Evolutionary conservation across 805 yeast species (phyloP).

Genomic region (Metschnikowia gelsemii): DNA sequence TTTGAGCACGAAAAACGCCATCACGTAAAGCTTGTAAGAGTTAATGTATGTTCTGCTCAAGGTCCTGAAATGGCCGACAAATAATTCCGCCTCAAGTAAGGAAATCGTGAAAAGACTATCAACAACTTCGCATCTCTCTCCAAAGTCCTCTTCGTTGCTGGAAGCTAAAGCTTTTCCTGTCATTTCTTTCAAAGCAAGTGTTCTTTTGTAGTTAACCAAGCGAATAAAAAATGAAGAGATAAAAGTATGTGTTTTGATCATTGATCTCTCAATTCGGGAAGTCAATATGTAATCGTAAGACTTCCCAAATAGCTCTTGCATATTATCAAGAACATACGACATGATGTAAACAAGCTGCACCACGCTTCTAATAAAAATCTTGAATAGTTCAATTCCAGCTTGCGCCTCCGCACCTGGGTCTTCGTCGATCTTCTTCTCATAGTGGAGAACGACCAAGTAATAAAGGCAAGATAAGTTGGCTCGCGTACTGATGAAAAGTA

Average conservation of each 20-base stretch:
- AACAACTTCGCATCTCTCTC: slow-evolving; percentile 29
- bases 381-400: slow-evolving; percentile 43
- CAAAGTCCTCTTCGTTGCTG: slow-evolving; percentile 10
- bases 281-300: slow-evolving; percentile 40
- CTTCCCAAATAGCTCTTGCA: slow-evolving; percentile 41
- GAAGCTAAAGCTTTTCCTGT: slow-evolving; percentile 12
- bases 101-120: slow-evolving; percentile 33
- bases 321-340: slow-evolving; percentile 43
- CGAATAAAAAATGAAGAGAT: slow-evolving; percentile 40
- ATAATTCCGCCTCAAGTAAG: slow-evolving; percentile 40
- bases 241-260: slow-evolving; percentile 43
- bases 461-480: slow-evolving; percentile 42
- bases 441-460: slow-evolving; percentile 41
- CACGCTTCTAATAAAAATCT: slow-evolving; percentile 41
- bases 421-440: slow-evolving; percentile 33
- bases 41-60: slow-evolving; percentile 39
- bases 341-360: slow-evolving; percentile 44
- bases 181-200: slow-evolving; percentile 24
- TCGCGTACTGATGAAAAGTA: slow-evolving; percentile 37
- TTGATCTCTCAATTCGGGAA: slow-evolving; percentile 36
- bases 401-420: slow-evolving; percentile 30
- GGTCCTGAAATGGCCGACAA: slow-evolving; percentile 42
- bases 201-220: slow-evolving; percentile 37
- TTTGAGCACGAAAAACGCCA: slow-evolving; percentile 39
- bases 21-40: slow-evolving; percentile 41